Evolutionary conservation across 352 stramenopile genomes (phyloP).

Genomic region (Phytophthora agathidicida): DNA sequence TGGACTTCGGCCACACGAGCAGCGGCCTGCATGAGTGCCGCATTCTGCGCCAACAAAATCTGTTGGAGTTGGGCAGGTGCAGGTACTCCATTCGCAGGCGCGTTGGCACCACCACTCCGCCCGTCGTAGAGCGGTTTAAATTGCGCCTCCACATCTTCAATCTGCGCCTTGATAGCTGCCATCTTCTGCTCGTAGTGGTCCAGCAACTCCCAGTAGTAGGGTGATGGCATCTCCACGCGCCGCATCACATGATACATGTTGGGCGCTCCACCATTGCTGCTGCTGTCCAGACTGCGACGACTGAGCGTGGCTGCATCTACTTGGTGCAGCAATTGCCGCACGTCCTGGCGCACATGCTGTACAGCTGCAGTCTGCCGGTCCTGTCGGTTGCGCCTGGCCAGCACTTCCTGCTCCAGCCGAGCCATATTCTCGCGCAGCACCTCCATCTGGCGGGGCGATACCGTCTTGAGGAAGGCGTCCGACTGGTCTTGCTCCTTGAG

Average conservation of each 20-base stretch:
- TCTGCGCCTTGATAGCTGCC: conserved; percentile 73
- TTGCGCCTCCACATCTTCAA: conserved; percentile 73
- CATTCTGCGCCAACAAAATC: conserved; percentile 80
- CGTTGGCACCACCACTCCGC: conserved; percentile 9
- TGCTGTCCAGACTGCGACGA: conserved; percentile 66
- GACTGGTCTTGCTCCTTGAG: conserved; percentile 77
- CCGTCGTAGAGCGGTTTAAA: conserved; percentile 60
- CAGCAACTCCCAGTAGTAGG: conserved; percentile 83
- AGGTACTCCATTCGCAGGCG: conserved; percentile 5
- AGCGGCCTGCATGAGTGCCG: conserved; percentile 75
- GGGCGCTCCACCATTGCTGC: conserved; percentile 36
- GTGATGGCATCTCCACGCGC: conserved; percentile 78
- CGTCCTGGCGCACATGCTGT: conserved; percentile 75
- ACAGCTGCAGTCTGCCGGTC: conserved; percentile 61
- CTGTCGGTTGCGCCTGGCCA: conserved; percentile 63
- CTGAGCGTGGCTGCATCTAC: conserved; percentile 73
- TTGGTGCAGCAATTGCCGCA: conserved; percentile 76
- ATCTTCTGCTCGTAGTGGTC: conserved; percentile 78
- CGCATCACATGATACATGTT: conserved; percentile 73
- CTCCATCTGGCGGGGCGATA: conserved; percentile 63
- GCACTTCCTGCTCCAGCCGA: conserved; percentile 66
- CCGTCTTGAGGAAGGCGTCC: conserved; percentile 76
- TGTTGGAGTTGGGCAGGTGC: conserved; percentile 63
- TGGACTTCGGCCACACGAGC: conserved; percentile 79
- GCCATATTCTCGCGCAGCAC: conserved; percentile 61